Conservation (phyloP, 2,329 filamentous ascomycete species). For the Talaromyces sp. region DNA sequence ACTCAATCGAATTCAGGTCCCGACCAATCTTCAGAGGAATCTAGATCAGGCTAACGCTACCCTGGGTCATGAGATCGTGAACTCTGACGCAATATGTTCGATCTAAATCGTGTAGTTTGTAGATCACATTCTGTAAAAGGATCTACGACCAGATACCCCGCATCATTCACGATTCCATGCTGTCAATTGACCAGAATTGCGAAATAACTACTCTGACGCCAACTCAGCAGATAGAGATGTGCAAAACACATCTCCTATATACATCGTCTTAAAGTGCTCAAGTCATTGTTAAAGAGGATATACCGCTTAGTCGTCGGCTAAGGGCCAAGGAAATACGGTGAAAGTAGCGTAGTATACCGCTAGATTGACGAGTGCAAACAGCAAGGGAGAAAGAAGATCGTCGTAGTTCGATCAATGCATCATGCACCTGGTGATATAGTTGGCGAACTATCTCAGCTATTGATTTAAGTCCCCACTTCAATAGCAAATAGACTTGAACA, state of each 20-base stretch:
- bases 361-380: not conserved
- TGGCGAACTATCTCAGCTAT: not conserved
- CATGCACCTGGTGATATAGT: not conserved
- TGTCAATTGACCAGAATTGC: not conserved
- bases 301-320: not conserved
- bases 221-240: not conserved
- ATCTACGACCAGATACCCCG: not conserved
- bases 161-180: not conserved
- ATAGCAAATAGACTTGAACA: too few relatives aligned
- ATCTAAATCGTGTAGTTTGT: not conserved
- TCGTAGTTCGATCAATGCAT: not conserved
- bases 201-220: not conserved
- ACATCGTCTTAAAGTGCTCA: not conserved
- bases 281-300: not conserved
- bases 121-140: not conserved
- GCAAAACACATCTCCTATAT: not conserved
- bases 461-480: not conserved
- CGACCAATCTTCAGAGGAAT: not conserved
- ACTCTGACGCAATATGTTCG: not conserved
- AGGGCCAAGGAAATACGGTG: not conserved
- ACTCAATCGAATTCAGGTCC: not conserved
- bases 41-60: not conserved
- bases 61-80: not conserved
- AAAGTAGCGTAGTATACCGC: not conserved
- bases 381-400: not conserved